These are phyloP conservation scores for Carnegiea gigantea DNA, from an alignment of 179 eudicot species.

Conservation along the genomic window DNA sequence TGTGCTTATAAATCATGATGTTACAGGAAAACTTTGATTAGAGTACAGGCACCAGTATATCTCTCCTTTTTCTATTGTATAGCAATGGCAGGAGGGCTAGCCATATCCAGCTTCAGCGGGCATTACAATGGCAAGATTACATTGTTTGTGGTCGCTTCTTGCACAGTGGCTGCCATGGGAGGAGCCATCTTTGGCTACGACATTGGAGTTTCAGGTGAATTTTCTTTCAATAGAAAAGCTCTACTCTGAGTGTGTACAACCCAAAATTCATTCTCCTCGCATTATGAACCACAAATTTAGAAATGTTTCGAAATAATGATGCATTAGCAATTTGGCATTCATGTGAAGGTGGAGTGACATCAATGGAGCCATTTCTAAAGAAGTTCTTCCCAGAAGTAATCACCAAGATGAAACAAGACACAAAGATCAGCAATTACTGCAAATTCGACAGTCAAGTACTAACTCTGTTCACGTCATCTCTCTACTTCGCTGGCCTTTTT, in stretches of 20 bases:
- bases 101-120: slow-evolving; percentile 3
- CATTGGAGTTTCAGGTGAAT: slow-evolving; percentile 33
- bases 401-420: slow-evolving; percentile 32
- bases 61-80: not conserved
- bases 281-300: too few species aligned
- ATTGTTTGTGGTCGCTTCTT: slow-evolving; percentile 21
- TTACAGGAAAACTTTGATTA: not conserved
- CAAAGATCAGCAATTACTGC: slow-evolving; percentile 33
- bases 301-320: too few species aligned
- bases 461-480: slow-evolving; percentile 34
- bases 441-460: slow-evolving; percentile 31
- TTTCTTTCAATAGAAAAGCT: not conserved
- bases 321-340: not conserved
- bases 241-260: too few species aligned
- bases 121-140: slow-evolving; percentile 27
- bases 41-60: not conserved
- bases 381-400: slow-evolving; percentile 27
- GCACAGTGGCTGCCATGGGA: slow-evolving; percentile 30
- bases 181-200: slow-evolving; percentile 37
- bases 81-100: slow-evolving; percentile 24
- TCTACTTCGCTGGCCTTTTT: slow-evolving; percentile 31
- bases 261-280: too few species aligned
- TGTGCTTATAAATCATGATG: not conserved
- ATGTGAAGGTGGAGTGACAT: slow-evolving; percentile 35
- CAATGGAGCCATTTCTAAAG: slow-evolving; percentile 35